Percentiles rank a stretch among this genome's conserved stretches.
These are phyloP conservation scores for Ophiosphaerella korrae DNA, from an alignment of 2,329 filamentous ascomycete species.

Conservation along the genomic window DNA sequence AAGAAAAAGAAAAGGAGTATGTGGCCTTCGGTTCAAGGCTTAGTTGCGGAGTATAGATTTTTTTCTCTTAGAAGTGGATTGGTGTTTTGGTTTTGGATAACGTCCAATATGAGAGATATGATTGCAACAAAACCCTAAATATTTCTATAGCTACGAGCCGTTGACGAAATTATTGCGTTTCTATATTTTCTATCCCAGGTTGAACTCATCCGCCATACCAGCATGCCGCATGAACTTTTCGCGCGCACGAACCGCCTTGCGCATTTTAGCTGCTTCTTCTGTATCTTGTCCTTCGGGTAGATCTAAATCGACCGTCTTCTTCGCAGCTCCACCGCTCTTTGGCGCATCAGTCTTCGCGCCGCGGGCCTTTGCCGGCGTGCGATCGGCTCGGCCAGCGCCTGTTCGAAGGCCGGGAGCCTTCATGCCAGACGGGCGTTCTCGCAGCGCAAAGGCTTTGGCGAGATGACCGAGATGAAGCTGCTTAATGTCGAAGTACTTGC, in stretches of 20 bases:
- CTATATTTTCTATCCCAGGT: constrained; percentile 56
- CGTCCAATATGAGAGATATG: too few species aligned
- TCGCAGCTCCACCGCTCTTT: constrained; percentile 23
- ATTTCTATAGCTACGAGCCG: background rate
- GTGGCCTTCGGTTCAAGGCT: background rate
- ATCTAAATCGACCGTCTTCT: constrained; percentile 33
- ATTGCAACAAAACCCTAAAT: too few species aligned
- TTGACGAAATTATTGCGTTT: background rate
- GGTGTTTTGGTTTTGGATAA: background rate
- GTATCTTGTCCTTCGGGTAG: constrained; percentile 53
- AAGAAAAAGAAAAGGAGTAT: too few species aligned
- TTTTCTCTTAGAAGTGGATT: background rate
- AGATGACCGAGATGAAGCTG: constrained; percentile 89
- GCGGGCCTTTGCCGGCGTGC: constrained; percentile 49
- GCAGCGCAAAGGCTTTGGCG: constrained; percentile 88
- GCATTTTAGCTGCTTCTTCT: constrained; percentile 66
- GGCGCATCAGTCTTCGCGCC: constrained; percentile 40
- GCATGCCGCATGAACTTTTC: constrained; percentile 57
- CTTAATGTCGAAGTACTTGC: constrained; percentile 88
- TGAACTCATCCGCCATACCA: constrained; percentile 68
- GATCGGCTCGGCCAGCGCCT: constrained; percentile 44
- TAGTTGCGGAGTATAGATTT: background rate
- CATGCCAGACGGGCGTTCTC: constrained; percentile 87
- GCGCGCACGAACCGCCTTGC: constrained; percentile 58
- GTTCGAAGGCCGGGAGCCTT: constrained; percentile 57